phyloP scores from a whole-genome alignment of 768 basidiomycete species.

The Pulveroboletus ravenelii region DNA sequence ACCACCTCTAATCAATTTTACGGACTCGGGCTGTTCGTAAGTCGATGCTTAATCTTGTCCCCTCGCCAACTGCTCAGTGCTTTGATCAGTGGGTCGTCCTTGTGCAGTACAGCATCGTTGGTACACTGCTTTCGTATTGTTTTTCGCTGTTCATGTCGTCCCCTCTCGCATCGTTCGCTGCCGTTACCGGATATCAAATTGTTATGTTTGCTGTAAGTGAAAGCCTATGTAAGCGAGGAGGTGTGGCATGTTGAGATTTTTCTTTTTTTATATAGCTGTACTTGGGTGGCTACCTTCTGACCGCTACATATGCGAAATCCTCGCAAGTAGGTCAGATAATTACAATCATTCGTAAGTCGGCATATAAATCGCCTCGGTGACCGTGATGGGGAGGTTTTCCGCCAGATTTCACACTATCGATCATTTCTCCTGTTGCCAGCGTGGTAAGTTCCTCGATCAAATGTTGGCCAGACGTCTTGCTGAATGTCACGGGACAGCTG shows the following conservation, averaged over 20 bases:
- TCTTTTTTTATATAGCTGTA: slow-evolving; percentile 55
- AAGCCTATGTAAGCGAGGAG: background rate
- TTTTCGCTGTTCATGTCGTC: slow-evolving; percentile 57
- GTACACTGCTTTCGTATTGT: slow-evolving; percentile 65
- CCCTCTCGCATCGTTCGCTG: slow-evolving; percentile 69
- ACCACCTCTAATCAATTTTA: slow-evolving; percentile 57
- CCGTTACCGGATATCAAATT: slow-evolving; percentile 68
- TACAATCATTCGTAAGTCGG: slow-evolving; percentile 49
- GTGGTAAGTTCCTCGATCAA: slow-evolving; percentile 41
- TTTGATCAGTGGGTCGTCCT: slow-evolving; percentile 60
- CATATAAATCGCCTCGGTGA: background rate
- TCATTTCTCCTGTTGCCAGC: slow-evolving; percentile 66
- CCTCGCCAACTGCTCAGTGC: background rate
- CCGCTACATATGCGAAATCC: slow-evolving; percentile 66
- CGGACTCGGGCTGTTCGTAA: slow-evolving; percentile 57
- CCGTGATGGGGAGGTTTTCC: background rate
- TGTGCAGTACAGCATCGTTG: slow-evolving; percentile 64
- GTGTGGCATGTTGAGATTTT: background rate
- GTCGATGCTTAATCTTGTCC: slow-evolving; percentile 26
- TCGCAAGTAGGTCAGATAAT: slow-evolving; percentile 50
- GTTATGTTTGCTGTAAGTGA: slow-evolving; percentile 63
- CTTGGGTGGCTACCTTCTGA: slow-evolving; percentile 62
- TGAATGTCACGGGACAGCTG: slow-evolving; percentile 34
- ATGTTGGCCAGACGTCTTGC: background rate
- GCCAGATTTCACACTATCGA: slow-evolving; percentile 59